phyloP scores from a whole-genome alignment of 164 flowering plant genomes.

The Berberis thunbergii region DNA sequence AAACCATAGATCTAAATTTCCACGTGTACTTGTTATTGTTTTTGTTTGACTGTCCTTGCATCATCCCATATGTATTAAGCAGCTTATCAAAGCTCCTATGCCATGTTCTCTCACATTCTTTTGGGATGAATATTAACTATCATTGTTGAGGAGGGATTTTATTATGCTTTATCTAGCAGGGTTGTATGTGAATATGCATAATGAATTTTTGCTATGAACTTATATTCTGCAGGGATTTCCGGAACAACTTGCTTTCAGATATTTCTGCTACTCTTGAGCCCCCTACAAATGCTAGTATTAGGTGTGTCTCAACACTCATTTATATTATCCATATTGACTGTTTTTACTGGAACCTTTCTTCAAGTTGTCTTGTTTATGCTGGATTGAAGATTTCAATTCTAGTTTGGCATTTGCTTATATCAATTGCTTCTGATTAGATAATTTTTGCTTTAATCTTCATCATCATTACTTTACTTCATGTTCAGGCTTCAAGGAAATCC shows the following conservation, averaged over 20 bases:
- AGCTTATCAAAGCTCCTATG: neutral
- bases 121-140: neutral
- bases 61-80: neutral
- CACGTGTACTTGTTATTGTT: too few species aligned
- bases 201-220: neutral
- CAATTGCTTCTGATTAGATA: neutral
- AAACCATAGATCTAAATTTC: too few species aligned
- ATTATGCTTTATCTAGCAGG: neutral
- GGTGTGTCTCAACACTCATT: conserved; percentile 27
- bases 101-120: neutral
- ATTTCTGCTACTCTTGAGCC: conserved; percentile 35
- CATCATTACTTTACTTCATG: conserved; percentile 4
- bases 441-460: neutral
- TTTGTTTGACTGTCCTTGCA: too few species aligned
- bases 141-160: neutral
- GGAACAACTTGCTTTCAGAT: conserved; percentile 44
- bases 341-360: neutral
- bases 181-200: neutral
- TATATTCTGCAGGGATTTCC: conserved; percentile 48
- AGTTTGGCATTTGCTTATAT: neutral
- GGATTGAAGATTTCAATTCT: too few species aligned
- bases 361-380: neutral
- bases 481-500: conserved; percentile 76
- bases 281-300: conserved; percentile 56
- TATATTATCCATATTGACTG: neutral